Evolutionary conservation across 306 rosid species (phyloP).

Genomic region (Lathyrus tuberosus): DNA sequence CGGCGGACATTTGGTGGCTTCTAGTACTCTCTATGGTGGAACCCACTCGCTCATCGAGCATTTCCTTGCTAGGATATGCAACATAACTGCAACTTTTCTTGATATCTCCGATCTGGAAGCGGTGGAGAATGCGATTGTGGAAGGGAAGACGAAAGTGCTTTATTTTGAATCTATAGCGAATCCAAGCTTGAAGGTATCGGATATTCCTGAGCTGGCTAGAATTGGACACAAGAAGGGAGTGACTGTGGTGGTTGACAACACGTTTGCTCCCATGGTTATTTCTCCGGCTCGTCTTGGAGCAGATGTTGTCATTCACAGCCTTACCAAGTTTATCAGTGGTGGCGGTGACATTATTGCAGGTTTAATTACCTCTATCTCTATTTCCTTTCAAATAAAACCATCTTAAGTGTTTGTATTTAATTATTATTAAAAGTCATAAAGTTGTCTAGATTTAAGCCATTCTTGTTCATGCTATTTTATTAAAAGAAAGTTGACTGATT

Average conservation of each 20-base stretch:
- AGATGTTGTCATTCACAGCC: conserved; percentile 83
- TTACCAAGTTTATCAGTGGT: conserved; percentile 88
- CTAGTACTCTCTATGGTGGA: conserved; percentile 71
- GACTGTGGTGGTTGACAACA: conserved; percentile 87
- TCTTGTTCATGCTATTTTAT: no score
- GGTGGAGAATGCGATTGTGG: conserved; percentile 62
- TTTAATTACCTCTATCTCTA: neutral
- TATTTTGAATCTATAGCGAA: conserved; percentile 76
- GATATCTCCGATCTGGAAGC: conserved; percentile 51
- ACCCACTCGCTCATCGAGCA: conserved; percentile 77
- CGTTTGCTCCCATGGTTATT: conserved; percentile 84
- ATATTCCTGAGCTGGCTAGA: conserved; percentile 65
- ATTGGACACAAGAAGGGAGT: conserved; percentile 67
- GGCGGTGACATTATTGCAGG: conserved; percentile 98
- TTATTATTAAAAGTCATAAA: no score
- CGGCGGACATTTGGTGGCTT: conserved; percentile 74
- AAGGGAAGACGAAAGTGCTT: conserved; percentile 71
- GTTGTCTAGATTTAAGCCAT: no score
- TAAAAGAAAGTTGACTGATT: no score
- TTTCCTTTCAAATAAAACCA: neutral
- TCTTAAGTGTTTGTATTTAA: no score
- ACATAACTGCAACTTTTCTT: conserved; percentile 65
- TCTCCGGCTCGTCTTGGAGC: conserved; percentile 90
- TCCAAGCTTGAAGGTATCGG: conserved; percentile 75
- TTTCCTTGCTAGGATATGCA: conserved; percentile 62